These are phyloP conservation scores for Phytophthora lateralis DNA, from an alignment of 352 stramenopile species.

Conservation along the genomic window DNA sequence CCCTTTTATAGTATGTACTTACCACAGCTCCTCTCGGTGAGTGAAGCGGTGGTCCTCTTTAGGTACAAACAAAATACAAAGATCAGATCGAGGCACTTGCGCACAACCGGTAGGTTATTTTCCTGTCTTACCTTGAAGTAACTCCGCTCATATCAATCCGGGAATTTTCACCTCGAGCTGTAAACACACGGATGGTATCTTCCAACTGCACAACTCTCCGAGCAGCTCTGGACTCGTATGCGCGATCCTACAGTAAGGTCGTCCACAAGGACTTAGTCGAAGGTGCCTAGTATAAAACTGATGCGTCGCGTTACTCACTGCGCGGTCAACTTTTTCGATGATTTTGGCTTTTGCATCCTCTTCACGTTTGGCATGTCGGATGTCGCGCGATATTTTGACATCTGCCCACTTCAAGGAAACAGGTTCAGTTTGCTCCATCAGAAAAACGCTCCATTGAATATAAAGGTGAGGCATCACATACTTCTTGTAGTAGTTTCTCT, in stretches of 20 bases:
- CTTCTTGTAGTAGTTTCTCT: constrained; percentile 44
- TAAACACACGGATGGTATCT: constrained; percentile 64
- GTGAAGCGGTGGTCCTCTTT: constrained; percentile 62
- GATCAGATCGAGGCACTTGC: neutral
- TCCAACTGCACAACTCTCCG: constrained; percentile 64
- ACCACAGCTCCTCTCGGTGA: constrained; percentile 62
- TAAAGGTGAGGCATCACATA: constrained; percentile 7
- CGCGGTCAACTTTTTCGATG: constrained; percentile 43
- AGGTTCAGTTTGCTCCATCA: constrained; percentile 1
- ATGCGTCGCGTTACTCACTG: constrained; percentile 25
- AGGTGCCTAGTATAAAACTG: neutral
- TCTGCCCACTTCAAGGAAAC: constrained; percentile 49
- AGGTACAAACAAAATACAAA: neutral
- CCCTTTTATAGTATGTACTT: constrained; percentile 9
- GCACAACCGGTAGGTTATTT: neutral
- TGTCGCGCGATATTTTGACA: constrained; percentile 40
- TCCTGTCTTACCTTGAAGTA: constrained; percentile 59
- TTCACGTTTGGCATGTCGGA: constrained; percentile 26
- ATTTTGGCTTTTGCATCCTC: constrained; percentile 39
- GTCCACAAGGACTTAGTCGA: neutral
- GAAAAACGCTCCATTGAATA: neutral
- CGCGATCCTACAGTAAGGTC: constrained; percentile 39
- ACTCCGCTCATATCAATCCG: constrained; percentile 76
- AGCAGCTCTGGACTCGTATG: constrained; percentile 55
- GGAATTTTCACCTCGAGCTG: constrained; percentile 56